Evolutionary conservation across 2,329 filamentous ascomycete species (phyloP).

Genomic region (Incumbomyces lentus): DNA sequence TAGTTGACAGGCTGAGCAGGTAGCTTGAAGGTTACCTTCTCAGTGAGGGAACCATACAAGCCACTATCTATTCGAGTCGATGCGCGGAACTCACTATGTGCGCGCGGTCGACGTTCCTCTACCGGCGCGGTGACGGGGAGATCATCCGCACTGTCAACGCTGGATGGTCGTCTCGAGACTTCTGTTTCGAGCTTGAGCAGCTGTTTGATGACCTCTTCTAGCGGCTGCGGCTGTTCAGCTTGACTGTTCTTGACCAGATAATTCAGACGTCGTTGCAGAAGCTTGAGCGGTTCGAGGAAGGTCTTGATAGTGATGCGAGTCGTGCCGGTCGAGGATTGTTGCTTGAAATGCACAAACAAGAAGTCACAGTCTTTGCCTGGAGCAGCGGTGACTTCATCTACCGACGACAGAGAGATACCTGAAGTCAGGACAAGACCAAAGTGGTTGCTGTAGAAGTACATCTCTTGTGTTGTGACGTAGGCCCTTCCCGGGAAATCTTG

Average conservation of each 20-base stretch:
- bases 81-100: constrained; percentile 42
- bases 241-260: constrained; percentile 73
- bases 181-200: constrained; percentile 65
- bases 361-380: constrained; percentile 88
- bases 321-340: constrained; percentile 50
- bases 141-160: constrained; percentile 86
- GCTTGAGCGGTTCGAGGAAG: constrained; percentile 75
- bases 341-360: constrained; percentile 70
- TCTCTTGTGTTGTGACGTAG: constrained; percentile 74
- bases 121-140: constrained; percentile 50
- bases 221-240: constrained; percentile 55
- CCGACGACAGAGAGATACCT: constrained; percentile 60
- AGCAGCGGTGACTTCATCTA: constrained; percentile 81
- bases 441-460: constrained; percentile 96
- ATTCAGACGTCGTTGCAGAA: constrained; percentile 76
- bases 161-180: constrained; percentile 53
- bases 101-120: constrained; percentile 42
- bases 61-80: constrained; percentile 54
- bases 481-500: constrained; percentile 74
- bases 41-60: constrained; percentile 39
- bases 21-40: constrained; percentile 62
- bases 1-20: constrained; percentile 73
- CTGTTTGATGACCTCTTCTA: constrained; percentile 60
- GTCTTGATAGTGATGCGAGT: constrained; percentile 79
- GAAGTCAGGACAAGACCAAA: constrained; percentile 83